These are phyloP conservation scores for Musa balbisiana DNA, from an alignment of 202 grass and related monocot species.

Conservation along the genomic window DNA sequence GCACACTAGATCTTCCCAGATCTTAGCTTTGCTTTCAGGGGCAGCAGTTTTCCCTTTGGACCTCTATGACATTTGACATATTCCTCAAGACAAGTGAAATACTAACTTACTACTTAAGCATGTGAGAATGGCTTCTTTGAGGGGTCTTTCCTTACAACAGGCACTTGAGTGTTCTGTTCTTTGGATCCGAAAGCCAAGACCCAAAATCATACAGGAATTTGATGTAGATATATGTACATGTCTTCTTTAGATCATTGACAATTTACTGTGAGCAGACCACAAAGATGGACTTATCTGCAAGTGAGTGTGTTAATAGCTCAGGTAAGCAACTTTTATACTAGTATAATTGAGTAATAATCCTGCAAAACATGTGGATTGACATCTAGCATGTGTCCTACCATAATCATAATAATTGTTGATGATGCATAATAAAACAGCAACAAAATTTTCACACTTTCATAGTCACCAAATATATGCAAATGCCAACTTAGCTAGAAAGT, in stretches of 20 bases:
- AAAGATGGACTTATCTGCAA: neutral
- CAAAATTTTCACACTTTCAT: neutral
- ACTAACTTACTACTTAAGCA: neutral
- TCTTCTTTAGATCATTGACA: neutral
- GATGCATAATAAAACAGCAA: neutral
- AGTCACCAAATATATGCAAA: neutral
- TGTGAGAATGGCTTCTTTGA: neutral
- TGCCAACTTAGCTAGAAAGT: neutral
- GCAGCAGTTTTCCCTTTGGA: neutral
- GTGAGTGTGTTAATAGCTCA: neutral
- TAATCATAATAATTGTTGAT: neutral
- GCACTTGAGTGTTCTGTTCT: neutral
- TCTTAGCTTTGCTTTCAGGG: neutral
- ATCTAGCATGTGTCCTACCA: neutral
- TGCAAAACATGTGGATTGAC: neutral
- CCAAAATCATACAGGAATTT: neutral
- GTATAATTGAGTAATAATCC: neutral
- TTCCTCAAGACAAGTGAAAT: neutral
- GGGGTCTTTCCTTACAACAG: neutral
- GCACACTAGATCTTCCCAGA: neutral
- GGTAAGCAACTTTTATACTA: no score
- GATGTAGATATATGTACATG: neutral
- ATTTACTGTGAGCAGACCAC: neutral
- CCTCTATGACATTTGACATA: neutral
- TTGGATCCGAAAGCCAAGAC: neutral